Evolutionary conservation across 805 yeast species (phyloP).

Genomic region (Ascoidea tarda): DNA sequence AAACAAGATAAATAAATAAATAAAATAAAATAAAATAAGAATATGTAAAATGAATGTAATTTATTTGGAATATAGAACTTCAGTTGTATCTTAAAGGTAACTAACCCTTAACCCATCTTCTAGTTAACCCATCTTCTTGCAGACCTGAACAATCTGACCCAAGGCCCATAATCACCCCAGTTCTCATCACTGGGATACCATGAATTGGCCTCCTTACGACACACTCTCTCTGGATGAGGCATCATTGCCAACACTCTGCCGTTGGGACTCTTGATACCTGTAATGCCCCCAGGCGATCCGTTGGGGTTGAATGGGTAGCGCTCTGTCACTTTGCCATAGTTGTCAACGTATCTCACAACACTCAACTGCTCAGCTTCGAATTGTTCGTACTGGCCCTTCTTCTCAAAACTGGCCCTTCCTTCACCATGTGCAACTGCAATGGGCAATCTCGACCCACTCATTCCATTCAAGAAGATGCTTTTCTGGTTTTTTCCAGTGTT

Average conservation of each 20-base stretch:
- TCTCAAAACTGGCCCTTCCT: conserved; percentile 71
- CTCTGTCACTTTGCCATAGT: conserved; percentile 74
- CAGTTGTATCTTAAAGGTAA: too few relatives aligned
- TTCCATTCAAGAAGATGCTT: conserved; percentile 67
- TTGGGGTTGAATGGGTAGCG: conserved; percentile 91
- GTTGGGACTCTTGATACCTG: conserved; percentile 80
- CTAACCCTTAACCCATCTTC: neutral
- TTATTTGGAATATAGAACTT: too few relatives aligned
- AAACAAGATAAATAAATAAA: too few relatives aligned
- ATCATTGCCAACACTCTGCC: conserved; percentile 96
- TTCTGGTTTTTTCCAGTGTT: conserved; percentile 14
- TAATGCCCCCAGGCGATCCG: conserved; percentile 87
- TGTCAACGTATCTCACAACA: conserved; percentile 76
- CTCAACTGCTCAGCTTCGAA: conserved; percentile 42
- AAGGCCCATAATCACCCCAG: conserved; percentile 86
- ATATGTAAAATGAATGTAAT: too few relatives aligned
- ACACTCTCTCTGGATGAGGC: conserved; percentile 98
- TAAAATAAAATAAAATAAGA: too few relatives aligned
- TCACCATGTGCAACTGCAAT: conserved; percentile 99
- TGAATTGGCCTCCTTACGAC: conserved; percentile 78
- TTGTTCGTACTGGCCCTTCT: conserved; percentile 26
- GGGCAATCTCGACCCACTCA: conserved; percentile 90
- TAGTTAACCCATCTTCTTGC: conserved; percentile 87
- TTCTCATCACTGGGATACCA: conserved; percentile 59
- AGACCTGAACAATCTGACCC: conserved; percentile 85